phyloP scores from a whole-genome alignment of 208 protist genomes.

The Porcisia hertigi region DNA sequence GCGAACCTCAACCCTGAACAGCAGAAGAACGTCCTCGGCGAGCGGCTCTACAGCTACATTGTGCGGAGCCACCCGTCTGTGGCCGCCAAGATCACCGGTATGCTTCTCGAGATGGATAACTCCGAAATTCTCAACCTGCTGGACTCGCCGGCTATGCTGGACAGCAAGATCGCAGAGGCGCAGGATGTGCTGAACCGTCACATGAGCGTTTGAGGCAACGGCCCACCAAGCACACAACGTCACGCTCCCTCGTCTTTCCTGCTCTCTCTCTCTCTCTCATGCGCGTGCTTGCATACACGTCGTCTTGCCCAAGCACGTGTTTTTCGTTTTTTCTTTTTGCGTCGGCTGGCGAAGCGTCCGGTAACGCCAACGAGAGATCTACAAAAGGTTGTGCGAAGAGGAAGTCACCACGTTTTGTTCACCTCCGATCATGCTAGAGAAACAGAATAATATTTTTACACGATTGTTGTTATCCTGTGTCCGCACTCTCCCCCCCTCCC shows the following conservation, averaged over 20 bases:
- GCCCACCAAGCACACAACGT: neutral
- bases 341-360: neutral
- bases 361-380: neutral
- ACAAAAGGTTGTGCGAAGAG: neutral
- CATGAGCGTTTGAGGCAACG: slow-evolving; percentile 58
- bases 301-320: neutral
- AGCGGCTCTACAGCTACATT: slow-evolving; percentile 97
- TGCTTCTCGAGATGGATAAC: slow-evolving; percentile 98
- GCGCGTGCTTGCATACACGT: neutral
- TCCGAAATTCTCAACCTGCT: slow-evolving; percentile 95
- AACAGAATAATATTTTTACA: neutral
- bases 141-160: slow-evolving; percentile 89
- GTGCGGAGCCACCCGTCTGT: slow-evolving; percentile 79
- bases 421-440: neutral
- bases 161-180: slow-evolving; percentile 97
- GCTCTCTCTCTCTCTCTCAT: neutral
- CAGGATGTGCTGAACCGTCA: slow-evolving; percentile 94
- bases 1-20: slow-evolving; percentile 75
- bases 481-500: too few species aligned
- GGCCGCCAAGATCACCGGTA: slow-evolving; percentile 99
- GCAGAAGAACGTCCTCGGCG: slow-evolving; percentile 96
- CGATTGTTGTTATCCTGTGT: too few species aligned
- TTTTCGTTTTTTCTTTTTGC: neutral
- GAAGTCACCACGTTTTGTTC: neutral
- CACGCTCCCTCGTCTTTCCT: neutral